Base-by-base conservation (phyloP, 1,284 basidiomycete species). In the Schizopora paradoxa region DNA sequence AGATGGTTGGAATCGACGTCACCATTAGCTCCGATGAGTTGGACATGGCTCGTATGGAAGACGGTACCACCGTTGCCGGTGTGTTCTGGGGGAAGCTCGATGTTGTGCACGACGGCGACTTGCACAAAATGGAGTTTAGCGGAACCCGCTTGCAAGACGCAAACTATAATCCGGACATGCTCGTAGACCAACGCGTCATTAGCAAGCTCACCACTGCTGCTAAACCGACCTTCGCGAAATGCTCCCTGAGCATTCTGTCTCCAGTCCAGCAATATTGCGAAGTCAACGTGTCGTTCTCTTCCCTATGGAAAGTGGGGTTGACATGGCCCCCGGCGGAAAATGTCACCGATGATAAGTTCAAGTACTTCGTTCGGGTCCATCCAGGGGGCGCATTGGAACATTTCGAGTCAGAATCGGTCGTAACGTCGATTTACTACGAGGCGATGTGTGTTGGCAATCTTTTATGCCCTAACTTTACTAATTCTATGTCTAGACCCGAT, bases 31-130 rank as follows among this genome's bases (percentile, higher is more conserved):
- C 86, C 6, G 76, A 74, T 45, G 86, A 89, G 54, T 70, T 88
- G 26, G 86, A 90, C 59, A 89, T 90, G 86, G 80, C 86, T 2
- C 76, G 84, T 43, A 87, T 86, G 82, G 86, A 90, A 52, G 86
- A 90, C 54, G 86, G 86, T 2, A 89, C 85, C 7, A 70, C 78
- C 19, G 86, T 90, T 18, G 86, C 86, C 43, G 86, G 86, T 34
- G 67, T 74, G 60, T 90, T 89, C 66, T 89, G 83, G 84, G 86
- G 86, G 2, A 89, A 88, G 59, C 76, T 90, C 42, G 77, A 79
- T 54, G 85, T 90, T 43, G 75, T 87, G 10, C 87, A 90, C 58
- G 68, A 76, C 2, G 84, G 77, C 31, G 82, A 86, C 57, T 78
- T 66, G 13, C 86, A 90, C 61, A 74, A 73, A 49, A 74, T 90